These are phyloP conservation scores for Penicillium sp. DNA, from an alignment of 2,329 filamentous ascomycete species.

Conservation along the genomic window DNA sequence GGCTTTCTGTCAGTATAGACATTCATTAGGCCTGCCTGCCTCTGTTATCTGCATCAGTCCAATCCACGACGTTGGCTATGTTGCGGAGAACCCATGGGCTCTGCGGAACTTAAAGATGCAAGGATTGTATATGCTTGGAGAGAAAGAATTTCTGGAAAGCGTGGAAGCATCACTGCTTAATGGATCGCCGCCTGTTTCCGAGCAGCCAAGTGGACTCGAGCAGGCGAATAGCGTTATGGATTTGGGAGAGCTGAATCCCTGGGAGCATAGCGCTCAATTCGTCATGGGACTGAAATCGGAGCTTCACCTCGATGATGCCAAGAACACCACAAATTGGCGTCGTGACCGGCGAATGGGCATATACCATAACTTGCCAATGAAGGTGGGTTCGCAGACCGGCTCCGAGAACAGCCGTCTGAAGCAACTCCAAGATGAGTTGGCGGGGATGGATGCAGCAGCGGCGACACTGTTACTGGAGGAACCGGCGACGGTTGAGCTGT, in stretches of 20 bases:
- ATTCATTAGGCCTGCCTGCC: too few relatives aligned
- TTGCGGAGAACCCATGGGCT: too few relatives aligned
- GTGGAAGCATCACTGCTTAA: too few relatives aligned
- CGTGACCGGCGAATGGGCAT: background rate
- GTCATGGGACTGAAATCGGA: background rate
- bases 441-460: background rate
- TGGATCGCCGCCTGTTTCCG: background rate
- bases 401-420: background rate
- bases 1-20: too few relatives aligned
- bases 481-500: background rate
- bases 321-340: background rate
- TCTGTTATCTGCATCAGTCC: too few relatives aligned
- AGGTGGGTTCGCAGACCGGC: background rate
- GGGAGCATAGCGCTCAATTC: background rate
- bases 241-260: background rate
- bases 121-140: background rate
- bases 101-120: background rate
- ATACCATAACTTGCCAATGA: background rate
- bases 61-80: too few relatives aligned
- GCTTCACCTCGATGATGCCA: background rate
- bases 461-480: background rate
- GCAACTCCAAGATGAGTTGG: background rate
- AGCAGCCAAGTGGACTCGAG: too few relatives aligned
- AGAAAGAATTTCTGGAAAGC: too few relatives aligned
- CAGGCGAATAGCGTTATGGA: background rate